Base-by-base conservation (phyloP, 2,329 filamentous ascomycete species). In the Ceratocystis cacaofunesta region DNA sequence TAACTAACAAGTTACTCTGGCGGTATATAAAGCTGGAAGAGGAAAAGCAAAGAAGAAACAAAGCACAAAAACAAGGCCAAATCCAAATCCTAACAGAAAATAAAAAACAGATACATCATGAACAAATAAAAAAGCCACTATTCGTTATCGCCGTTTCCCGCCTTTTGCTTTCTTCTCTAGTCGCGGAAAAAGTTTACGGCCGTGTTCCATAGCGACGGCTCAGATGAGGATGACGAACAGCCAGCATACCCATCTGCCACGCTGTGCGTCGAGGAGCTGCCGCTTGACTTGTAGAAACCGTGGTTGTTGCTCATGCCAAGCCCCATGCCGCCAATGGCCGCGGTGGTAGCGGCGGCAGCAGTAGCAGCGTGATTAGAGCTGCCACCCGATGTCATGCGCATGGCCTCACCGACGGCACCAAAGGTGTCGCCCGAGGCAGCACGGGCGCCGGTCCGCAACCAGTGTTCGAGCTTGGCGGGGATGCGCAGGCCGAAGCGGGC, bases 401-500 rank as follows among this genome's bases (percentile, higher is more conserved):
- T 76, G 55, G 82, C 82, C 71, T 84, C 81, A 68, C 79, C 76
- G 48, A 83, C 77, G 36, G 83, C 73, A 17, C 82, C 80, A 36
- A 78, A 69, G 60, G 76, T 74, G 68, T 78, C 78, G 60, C 80
- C 79, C 1, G 75, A 72, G 60, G 78, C 78, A 61, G 80, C 80
- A 63, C 76, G 76, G 10, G 76, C 78, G 55, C 81, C 82, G 66
- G 81, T 69, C 69, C 81, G 82, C 43, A 86, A 73, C 78, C 84
- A 78, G 71, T 79, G 78, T 76, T 85, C 79, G 67, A 91, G 72
- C 12, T 79, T 75, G 4, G 79, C 78, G 0, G 92, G 92, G 69
- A 96, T 75, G 68, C 86, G 81, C 68, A 97, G 79, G 25, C 92
- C 92, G 74, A 96, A 88, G 72, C 86, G 85, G 46, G 84, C 83